Base-by-base conservation (phyloP, 1,284 basidiomycete genomes). In the Ceratobasidium sp. region DNA sequence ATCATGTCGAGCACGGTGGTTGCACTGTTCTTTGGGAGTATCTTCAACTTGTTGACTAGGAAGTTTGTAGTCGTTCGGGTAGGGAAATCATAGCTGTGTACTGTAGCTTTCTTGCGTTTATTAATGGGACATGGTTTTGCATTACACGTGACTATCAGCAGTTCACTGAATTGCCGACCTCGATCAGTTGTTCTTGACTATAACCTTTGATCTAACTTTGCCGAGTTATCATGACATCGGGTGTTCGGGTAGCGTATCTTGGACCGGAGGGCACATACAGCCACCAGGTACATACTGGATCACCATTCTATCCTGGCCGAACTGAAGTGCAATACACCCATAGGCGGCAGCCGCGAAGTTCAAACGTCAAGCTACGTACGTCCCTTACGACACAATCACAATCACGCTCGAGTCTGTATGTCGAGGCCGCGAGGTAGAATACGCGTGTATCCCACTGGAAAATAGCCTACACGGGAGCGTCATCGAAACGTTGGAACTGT, bases 1-100 rank as follows among this genome's bases (percentile, higher is more conserved):
- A 97, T 98, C 81, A 93, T 98, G 87, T 96, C 91, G 76, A 95
- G 92, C 81, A 96, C 95, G 10, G 86, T 98, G 64, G 89, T 97
- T 78, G 96, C 97, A 45, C 89, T 99, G 78, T 92, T 97, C 78
- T 99, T 99, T 83, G 97, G 97, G 53, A 94, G 90, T 79, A 85
- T 97, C 61, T 95, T 98, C 84, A 99, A 99, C 81, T 83, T 92
- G 61, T 85, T 98, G 81, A 93, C 95, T 56, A 86, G 97, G 78
- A 89, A 89, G 80, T 95, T 92, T 88, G 89, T 91, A 1, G 45
- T 75, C 8, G 73, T 75, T 56, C 61, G 73, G 35, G 61, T 75
- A 20, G 73, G 51, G 23, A 75, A 54, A 35, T 15, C 67, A 2
- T 69, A 69, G 28, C 5, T 53, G 8, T 63, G 20, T 23, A 39